These are phyloP conservation scores for Ascochyta koolunga DNA, from an alignment of 2,329 filamentous ascomycete species.

Conservation along the genomic window DNA sequence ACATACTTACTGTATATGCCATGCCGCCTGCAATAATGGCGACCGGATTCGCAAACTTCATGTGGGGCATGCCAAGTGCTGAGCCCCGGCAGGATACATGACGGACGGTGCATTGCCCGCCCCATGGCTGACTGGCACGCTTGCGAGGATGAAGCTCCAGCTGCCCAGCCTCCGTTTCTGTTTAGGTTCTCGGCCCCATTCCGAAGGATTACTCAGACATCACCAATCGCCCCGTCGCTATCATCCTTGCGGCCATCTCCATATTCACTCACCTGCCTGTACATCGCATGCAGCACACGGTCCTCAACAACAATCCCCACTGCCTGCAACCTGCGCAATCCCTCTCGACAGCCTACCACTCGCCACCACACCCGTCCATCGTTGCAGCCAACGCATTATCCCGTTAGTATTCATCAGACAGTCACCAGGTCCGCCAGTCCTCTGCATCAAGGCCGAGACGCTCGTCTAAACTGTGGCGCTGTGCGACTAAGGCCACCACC, in stretches of 20 bases:
- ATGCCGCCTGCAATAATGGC: neutral
- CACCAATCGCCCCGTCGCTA: conserved; percentile 32
- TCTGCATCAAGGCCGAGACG: neutral
- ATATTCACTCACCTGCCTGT: neutral
- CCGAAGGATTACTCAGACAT: conserved; percentile 39
- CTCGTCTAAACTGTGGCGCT: conserved; percentile 3
- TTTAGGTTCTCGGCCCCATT: conserved; percentile 14
- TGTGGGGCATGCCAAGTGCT: conserved; percentile 11
- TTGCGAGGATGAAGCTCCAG: conserved; percentile 1
- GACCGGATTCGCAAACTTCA: neutral
- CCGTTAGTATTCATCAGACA: neutral
- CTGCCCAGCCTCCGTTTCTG: neutral
- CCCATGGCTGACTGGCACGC: conserved; percentile 1
- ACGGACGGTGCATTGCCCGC: neutral
- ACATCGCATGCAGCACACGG: too few relatives aligned
- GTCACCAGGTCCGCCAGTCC: neutral
- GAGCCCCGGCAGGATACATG: conserved; percentile 9
- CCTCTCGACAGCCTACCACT: neutral
- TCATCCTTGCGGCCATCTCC: conserved; percentile 1
- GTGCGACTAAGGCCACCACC: neutral
- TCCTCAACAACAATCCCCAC: too few relatives aligned
- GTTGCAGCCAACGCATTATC: neutral
- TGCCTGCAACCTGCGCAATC: neutral
- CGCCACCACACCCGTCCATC: neutral
- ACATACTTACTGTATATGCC: too few relatives aligned